Base-by-base conservation (phyloP, 805 yeast genomes). In the Yarrowia yakushimensis region DNA sequence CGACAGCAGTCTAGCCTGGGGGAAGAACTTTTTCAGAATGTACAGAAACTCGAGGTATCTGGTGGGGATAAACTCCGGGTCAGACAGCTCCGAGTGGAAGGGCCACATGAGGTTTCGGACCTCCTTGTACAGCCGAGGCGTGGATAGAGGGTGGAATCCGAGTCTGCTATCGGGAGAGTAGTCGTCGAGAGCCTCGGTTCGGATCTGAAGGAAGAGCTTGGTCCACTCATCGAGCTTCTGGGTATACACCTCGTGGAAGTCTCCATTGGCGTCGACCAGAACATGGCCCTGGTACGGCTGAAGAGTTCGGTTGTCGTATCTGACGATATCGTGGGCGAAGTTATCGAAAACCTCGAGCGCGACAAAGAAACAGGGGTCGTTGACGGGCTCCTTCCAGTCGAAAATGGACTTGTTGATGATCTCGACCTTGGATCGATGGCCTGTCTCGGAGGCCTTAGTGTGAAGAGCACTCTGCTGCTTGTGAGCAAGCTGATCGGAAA, bases 341-440 rank as follows among this genome's bases (percentile, higher is more conserved):
- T 89, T 90, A 72, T 90, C 96, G 71, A 90, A 83, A 8, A 90
- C 94, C 69, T 90, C 96, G 63, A 88, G 74, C 0, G 93, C 96
- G 52, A 90, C 78, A 66, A 90, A 85, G 69, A 83, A 89, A 67
- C 94, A 87, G 1, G 89, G 90, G 41, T 85, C 85, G 5, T 75
- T 72, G 6, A 85, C 85, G 1, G 72, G 70, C 27, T 78, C 76
- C 54, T 81, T 59, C 96, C 96, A 90, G 22, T 86, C 86, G 67
- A 90, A 82, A 5, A 90, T 85, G 31, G 94, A 88, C 69, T 85
- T 80, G 74, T 89, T 88, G 70, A 87, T 82, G 64, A 90, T 79
- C 65, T 81, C 82, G 23, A 88, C 82, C 67, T 83, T 85, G 43
- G 74, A 76, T 6, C 76, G 70, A 69, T 87, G 93, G 41, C 83